phyloP scores from a whole-genome alignment of 495 filamentous ascomycete genomes.

The Stereocaulon alpinum region DNA sequence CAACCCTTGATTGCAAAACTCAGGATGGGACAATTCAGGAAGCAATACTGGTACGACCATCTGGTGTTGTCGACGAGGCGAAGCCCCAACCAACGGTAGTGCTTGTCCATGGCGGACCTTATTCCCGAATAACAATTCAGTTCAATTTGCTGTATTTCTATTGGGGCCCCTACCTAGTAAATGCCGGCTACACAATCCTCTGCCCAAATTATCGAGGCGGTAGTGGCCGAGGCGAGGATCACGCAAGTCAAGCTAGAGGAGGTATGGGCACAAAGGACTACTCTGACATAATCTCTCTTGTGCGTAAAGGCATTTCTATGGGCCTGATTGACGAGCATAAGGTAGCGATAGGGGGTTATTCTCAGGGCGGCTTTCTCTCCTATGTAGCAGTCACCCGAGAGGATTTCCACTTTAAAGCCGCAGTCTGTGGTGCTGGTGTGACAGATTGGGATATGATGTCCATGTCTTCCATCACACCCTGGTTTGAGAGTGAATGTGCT shows the following conservation, averaged over 20 bases:
- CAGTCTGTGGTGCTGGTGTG: constrained; percentile 22
- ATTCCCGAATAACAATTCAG: constrained; percentile 22
- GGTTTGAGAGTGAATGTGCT: constrained; percentile 20
- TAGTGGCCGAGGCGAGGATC: constrained; percentile 25
- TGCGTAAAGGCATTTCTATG: constrained; percentile 22
- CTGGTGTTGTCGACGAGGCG: neutral
- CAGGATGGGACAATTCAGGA: neutral
- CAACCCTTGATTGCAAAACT: neutral
- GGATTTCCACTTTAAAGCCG: constrained; percentile 20
- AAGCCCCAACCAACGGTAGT: constrained; percentile 26
- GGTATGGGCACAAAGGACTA: constrained; percentile 25
- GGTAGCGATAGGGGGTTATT: constrained; percentile 26
- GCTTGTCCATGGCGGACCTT: constrained; percentile 29
- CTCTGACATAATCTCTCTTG: constrained; percentile 25
- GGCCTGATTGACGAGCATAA: constrained; percentile 24
- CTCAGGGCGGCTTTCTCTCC: constrained; percentile 28
- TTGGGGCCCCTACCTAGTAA: constrained; percentile 24
- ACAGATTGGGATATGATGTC: constrained; percentile 23
- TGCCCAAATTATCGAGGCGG: constrained; percentile 28
- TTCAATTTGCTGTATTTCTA: constrained; percentile 24
- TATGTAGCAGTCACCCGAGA: constrained; percentile 20
- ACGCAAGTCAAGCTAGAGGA: constrained; percentile 21
- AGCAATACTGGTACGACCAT: neutral
- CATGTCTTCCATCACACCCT: constrained; percentile 18
- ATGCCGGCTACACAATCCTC: constrained; percentile 26